Evolutionary conservation across 1,284 basidiomycete species (phyloP).

Genomic region (Sanghuangporus sanghuang): DNA sequence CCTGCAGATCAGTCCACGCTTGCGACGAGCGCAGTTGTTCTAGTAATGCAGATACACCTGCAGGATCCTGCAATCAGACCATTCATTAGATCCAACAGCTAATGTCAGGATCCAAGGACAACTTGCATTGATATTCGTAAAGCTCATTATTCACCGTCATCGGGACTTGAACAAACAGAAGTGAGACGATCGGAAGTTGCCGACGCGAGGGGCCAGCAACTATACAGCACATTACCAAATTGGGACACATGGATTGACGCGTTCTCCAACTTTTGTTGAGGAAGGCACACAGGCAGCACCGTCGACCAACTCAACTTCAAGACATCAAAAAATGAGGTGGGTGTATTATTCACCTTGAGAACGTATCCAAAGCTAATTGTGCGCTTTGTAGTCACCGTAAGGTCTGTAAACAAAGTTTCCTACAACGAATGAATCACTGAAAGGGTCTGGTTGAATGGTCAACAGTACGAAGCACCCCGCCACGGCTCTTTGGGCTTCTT

Average conservation of each 20-base stretch:
- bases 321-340: conserved; percentile 19
- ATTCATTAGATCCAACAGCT: conserved; percentile 5
- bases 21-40: conserved; percentile 58
- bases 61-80: conserved; percentile 43
- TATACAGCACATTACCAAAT: conserved; percentile 6
- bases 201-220: neutral
- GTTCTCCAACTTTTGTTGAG: neutral
- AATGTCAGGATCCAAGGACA: neutral
- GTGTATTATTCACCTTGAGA: neutral
- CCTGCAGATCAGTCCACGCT: conserved; percentile 49
- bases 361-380: neutral
- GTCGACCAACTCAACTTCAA: conserved; percentile 13
- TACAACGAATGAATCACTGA: neutral
- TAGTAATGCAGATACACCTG: conserved; percentile 57
- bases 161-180: neutral
- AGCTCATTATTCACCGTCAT: conserved; percentile 20
- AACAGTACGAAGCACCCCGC: conserved; percentile 90
- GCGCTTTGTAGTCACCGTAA: conserved; percentile 17
- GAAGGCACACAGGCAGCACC: conserved; percentile 3
- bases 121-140: conserved; percentile 34
- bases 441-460: neutral
- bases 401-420: conserved; percentile 1
- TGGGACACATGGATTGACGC: neutral
- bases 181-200: neutral
- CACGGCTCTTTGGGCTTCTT: conserved; percentile 93